A percentile compares a stretch with the other conserved stretches of the same genome.
Conservation (phyloP, 176 grass and related monocot species). For the Zizania latifolia region DNA sequence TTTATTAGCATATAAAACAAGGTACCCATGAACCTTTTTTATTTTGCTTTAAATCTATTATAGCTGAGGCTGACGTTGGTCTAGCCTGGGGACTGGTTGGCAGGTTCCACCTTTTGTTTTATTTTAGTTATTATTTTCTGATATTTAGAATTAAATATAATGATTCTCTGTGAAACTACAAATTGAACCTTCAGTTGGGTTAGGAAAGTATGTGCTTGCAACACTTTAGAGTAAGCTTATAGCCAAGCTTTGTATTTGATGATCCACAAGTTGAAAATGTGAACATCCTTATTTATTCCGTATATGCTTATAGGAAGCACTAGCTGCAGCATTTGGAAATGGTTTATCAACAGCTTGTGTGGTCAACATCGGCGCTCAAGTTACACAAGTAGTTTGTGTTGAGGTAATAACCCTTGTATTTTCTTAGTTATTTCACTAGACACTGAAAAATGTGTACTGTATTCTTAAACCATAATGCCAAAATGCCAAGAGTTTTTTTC, state of each 20-base stretch:
- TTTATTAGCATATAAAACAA: background rate
- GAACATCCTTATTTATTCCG: slow-evolving; percentile 7
- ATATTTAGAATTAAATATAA: background rate
- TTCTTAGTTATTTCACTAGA: slow-evolving; percentile 6
- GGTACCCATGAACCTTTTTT: background rate
- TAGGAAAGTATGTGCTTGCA: background rate
- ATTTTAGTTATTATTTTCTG: background rate
- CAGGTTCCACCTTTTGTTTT: background rate
- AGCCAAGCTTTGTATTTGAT: background rate
- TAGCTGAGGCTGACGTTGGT: background rate
- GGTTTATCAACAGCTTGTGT: slow-evolving; percentile 92
- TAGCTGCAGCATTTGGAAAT: slow-evolving; percentile 94
- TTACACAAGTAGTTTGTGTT: slow-evolving; percentile 90
- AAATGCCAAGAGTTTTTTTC: background rate
- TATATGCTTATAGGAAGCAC: slow-evolving; percentile 66
- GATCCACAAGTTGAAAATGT: slow-evolving; percentile 3
- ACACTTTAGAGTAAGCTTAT: background rate
- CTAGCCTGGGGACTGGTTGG: background rate
- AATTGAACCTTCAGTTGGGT: background rate
- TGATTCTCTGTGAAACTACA: background rate
- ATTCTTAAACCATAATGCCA: background rate
- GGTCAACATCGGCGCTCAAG: slow-evolving; percentile 93
- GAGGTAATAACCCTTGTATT: slow-evolving; percentile 48
- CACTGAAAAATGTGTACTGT: background rate
- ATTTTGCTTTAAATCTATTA: background rate